Percentiles rank a stretch among this genome's conserved stretches.
These are phyloP conservation scores for Tolypocladium sp. DNA, from an alignment of 2,329 filamentous ascomycete genomes.

Conservation along the genomic window DNA sequence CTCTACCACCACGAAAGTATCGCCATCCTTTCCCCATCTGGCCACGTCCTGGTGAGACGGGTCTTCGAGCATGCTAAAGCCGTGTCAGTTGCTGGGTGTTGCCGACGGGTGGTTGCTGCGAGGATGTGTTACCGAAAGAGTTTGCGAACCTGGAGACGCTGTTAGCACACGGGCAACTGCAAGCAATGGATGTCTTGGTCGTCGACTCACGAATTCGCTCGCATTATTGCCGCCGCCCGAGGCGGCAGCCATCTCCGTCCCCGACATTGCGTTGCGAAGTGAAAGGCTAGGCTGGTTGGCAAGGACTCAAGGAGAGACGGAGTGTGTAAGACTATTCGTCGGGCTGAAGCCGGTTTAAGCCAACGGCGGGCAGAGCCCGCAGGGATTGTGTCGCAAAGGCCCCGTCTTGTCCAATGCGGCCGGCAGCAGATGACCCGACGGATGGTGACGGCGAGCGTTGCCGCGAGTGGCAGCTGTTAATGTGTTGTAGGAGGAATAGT, in stretches of 20 bases:
- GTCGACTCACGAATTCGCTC: conserved; percentile 79
- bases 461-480: not conserved
- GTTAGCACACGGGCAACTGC: not conserved
- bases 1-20: conserved; percentile 96
- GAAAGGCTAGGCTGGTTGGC: not conserved
- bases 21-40: conserved; percentile 87
- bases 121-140: conserved; percentile 73
- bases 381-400: not conserved
- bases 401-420: not conserved
- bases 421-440: not conserved
- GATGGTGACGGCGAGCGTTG: not conserved
- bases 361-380: not conserved
- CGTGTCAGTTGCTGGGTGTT: conserved; percentile 5
- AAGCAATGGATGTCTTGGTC: not conserved
- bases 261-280: conserved; percentile 19
- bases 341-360: not conserved
- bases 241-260: conserved; percentile 20
- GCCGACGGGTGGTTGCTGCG: not conserved
- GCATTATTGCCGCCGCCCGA: conserved; percentile 61
- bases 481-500: not conserved
- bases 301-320: not conserved
- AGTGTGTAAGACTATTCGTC: not conserved
- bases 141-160: conserved; percentile 70
- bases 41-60: conserved; percentile 88
- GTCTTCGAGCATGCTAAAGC: conserved; percentile 73